Evolutionary conservation across 768 basidiomycete species (phyloP).

Genomic region (Lentinus tigrinus): DNA sequence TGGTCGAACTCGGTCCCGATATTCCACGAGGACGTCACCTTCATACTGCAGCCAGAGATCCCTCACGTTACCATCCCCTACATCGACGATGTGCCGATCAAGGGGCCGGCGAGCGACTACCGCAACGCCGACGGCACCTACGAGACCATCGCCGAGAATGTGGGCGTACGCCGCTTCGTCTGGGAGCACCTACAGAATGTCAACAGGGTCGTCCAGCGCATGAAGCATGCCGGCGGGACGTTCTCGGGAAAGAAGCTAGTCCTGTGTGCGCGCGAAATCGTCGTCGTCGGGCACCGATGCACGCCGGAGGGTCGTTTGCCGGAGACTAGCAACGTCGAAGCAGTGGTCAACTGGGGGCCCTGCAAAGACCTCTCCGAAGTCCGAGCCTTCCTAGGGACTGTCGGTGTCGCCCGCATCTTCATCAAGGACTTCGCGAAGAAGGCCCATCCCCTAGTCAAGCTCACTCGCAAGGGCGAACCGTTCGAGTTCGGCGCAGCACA

Average conservation of each 20-base stretch:
- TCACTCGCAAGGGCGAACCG: slow-evolving; percentile 18
- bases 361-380: slow-evolving; percentile 19
- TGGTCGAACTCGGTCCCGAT: slow-evolving; percentile 22
- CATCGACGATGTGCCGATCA: slow-evolving; percentile 19
- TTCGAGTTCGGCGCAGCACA: slow-evolving; percentile 14
- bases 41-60: slow-evolving; percentile 10
- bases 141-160: slow-evolving; percentile 28
- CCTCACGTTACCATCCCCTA: slow-evolving; percentile 13
- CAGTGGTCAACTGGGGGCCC: slow-evolving; percentile 24
- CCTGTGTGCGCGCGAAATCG: neutral
- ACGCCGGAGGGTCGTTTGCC: slow-evolving; percentile 33
- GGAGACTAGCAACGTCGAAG: slow-evolving; percentile 25
- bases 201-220: slow-evolving; percentile 34
- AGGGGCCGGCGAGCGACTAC: slow-evolving; percentile 18
- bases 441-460: slow-evolving; percentile 12
- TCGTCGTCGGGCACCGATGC: slow-evolving; percentile 39
- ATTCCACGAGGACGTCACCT: slow-evolving; percentile 15
- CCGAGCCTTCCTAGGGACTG: slow-evolving; percentile 23
- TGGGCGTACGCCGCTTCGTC: slow-evolving; percentile 30
- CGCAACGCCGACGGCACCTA: slow-evolving; percentile 8
- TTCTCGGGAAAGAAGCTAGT: slow-evolving; percentile 5
- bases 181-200: slow-evolving; percentile 38
- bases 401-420: slow-evolving; percentile 8
- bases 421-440: slow-evolving; percentile 16
- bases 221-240: slow-evolving; percentile 29